These are phyloP conservation scores for Mytilinidion resinicola DNA, from an alignment of 495 filamentous ascomycete genomes.

Conservation along the genomic window DNA sequence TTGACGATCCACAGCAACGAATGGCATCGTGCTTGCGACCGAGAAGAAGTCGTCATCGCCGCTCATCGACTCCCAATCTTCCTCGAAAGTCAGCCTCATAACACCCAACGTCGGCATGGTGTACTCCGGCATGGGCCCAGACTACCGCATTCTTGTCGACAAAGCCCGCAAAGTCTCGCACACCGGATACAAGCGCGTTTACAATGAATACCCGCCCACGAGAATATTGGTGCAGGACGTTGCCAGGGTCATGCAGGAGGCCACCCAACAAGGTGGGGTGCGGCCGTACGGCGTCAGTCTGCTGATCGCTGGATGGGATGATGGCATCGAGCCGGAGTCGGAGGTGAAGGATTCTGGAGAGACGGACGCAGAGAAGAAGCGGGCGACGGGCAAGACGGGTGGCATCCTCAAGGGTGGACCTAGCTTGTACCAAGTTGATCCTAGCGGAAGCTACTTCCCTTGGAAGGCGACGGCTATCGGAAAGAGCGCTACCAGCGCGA, in stretches of 20 bases:
- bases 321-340: conserved; percentile 79
- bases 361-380: conserved; percentile 62
- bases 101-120: conserved; percentile 99
- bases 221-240: conserved; percentile 98
- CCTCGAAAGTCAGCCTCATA: conserved; percentile 95
- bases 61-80: conserved; percentile 85
- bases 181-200: conserved; percentile 98
- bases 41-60: conserved; percentile 99
- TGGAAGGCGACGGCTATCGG: conserved; percentile 99
- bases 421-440: conserved; percentile 97
- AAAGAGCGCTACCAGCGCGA: conserved; percentile 95
- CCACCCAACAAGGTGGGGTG: conserved; percentile 95
- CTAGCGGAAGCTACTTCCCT: conserved; percentile 92
- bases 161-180: conserved; percentile 98
- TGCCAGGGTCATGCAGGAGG: conserved; percentile 95
- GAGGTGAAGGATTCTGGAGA: conserved; percentile 42
- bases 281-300: conserved; percentile 96
- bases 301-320: conserved; percentile 95
- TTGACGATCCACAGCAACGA: conserved; percentile 62
- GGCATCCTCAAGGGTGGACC: conserved; percentile 93
- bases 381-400: conserved; percentile 71
- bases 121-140: conserved; percentile 97
- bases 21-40: conserved; percentile 97
- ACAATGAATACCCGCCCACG: conserved; percentile 99
- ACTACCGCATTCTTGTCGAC: conserved; percentile 96